Percentiles rank a stretch among this genome's conserved stretches.
phyloP scores from a whole-genome alignment of 768 basidiomycete genomes.

The Lentinula guzmanii region DNA sequence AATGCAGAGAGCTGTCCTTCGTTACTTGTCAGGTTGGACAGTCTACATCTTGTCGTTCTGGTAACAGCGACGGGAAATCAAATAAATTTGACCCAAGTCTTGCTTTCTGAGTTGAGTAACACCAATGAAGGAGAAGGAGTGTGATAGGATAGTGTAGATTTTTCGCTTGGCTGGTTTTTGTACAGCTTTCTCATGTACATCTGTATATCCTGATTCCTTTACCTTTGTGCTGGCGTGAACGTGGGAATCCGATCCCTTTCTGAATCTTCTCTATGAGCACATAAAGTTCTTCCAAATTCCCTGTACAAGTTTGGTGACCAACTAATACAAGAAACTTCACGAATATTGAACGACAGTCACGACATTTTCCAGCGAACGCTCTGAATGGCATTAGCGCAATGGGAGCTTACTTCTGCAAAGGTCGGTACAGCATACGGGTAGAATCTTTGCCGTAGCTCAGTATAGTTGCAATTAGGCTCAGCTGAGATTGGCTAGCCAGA shows the following conservation, averaged over 20 bases:
- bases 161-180: no score
- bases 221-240: neutral
- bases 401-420: conserved; percentile 32
- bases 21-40: neutral
- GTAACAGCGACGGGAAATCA: no score
- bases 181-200: no score
- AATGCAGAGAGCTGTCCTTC: neutral
- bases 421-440: conserved; percentile 14
- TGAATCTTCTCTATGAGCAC: neutral
- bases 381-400: conserved; percentile 12
- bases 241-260: neutral
- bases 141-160: no score
- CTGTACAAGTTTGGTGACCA: neutral
- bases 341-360: conserved; percentile 1
- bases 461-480: conserved; percentile 39
- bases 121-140: no score
- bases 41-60: no score
- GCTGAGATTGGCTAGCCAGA: conserved; percentile 56
- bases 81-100: no score
- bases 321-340: neutral
- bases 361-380: conserved; percentile 8
- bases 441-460: neutral
- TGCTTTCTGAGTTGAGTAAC: neutral
- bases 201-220: neutral
- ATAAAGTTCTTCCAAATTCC: neutral